Conservation (phyloP, 257 asterid genomes). For the Thymus mandschuricus region DNA sequence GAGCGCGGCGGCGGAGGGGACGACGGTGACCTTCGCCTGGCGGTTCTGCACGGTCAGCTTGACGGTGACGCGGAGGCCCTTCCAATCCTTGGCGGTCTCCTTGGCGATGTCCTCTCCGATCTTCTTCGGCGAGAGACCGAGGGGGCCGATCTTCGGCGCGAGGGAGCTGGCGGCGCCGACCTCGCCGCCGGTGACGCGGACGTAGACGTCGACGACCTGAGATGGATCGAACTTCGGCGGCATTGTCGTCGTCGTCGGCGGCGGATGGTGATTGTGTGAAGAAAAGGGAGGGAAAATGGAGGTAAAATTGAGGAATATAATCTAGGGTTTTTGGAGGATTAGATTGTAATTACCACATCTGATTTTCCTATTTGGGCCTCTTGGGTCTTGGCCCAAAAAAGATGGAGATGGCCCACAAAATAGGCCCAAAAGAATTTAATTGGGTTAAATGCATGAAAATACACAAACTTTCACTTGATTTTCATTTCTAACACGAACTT, state of each 20-base stretch:
- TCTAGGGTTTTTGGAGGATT: slow-evolving; percentile 36
- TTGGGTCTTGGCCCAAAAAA: neutral
- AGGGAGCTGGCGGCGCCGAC: slow-evolving; percentile 77
- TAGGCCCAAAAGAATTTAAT: neutral
- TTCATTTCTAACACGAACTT: too few species aligned
- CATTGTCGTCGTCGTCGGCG: slow-evolving; percentile 51
- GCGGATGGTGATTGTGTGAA: slow-evolving; percentile 27
- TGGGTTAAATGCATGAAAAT: too few species aligned
- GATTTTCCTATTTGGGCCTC: slow-evolving; percentile 7
- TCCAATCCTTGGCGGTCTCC: slow-evolving; percentile 77
- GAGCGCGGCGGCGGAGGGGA: slow-evolving; percentile 72
- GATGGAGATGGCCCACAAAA: neutral
- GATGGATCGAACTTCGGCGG: slow-evolving; percentile 78
- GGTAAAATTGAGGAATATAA: neutral
- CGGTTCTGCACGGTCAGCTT: slow-evolving; percentile 73
- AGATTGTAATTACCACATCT: too few species aligned
- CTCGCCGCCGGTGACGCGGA: slow-evolving; percentile 78
- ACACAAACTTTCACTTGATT: too few species aligned
- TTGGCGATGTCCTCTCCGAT: slow-evolving; percentile 78
- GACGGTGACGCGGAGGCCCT: slow-evolving; percentile 70
- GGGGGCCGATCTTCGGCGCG: slow-evolving; percentile 81
- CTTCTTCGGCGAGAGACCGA: slow-evolving; percentile 71
- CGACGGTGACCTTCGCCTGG: slow-evolving; percentile 71
- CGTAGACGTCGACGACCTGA: slow-evolving; percentile 73
- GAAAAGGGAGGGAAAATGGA: neutral